Percentiles rank a stretch among this genome's conserved stretches.
These are phyloP conservation scores for Neofusicoccum sp. DNA, from an alignment of 2,329 filamentous ascomycete species.

Conservation along the genomic window DNA sequence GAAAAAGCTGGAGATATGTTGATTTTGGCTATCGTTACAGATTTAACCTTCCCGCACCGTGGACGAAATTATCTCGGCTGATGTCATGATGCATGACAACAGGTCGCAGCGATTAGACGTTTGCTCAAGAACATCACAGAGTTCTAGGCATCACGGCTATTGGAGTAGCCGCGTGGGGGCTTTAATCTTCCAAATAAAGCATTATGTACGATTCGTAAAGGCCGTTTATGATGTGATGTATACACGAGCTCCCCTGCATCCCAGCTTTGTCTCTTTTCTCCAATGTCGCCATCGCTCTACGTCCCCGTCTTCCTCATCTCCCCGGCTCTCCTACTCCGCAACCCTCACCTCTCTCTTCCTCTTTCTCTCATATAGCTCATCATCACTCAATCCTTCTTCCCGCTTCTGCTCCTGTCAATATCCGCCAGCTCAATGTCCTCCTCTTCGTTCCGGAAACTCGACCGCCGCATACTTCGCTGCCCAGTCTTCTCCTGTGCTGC, in stretches of 20 bases:
- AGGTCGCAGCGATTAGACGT: too few species aligned
- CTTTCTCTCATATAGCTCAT: neutral
- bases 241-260: neutral
- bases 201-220: neutral
- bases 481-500: conserved; percentile 11
- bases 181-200: too few species aligned
- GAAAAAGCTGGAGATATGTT: neutral
- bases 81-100: too few species aligned
- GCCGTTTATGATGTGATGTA: neutral
- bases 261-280: neutral
- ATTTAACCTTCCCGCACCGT: too few species aligned
- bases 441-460: conserved; percentile 24
- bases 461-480: conserved; percentile 22
- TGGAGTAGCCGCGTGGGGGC: too few species aligned
- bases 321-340: too few species aligned
- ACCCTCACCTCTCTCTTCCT: neutral
- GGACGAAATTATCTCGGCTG: too few species aligned
- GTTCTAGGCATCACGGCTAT: too few species aligned
- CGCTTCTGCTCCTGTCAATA: neutral
- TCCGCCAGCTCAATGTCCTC: conserved; percentile 24
- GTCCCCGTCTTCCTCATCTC: too few species aligned
- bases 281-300: neutral
- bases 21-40: too few species aligned
- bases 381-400: neutral
- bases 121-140: too few species aligned